These are phyloP conservation scores for Xanthoconium purpureum DNA, from an alignment of 768 basidiomycete species.

Conservation along the genomic window DNA sequence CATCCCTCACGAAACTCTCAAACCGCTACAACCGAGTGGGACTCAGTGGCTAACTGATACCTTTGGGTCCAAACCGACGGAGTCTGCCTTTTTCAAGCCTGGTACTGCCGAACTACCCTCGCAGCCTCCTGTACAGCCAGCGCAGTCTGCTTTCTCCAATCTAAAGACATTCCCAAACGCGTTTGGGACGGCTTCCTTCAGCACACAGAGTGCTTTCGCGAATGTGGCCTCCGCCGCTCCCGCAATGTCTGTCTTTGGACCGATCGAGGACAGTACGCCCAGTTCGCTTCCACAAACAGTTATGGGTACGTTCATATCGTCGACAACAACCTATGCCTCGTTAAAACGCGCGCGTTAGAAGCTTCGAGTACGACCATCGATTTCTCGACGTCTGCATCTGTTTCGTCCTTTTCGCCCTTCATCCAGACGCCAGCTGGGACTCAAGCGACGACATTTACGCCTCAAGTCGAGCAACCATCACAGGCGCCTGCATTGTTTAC, in stretches of 20 bases:
- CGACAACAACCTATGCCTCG: not conserved
- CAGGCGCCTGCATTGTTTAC: not conserved
- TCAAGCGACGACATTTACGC: not conserved
- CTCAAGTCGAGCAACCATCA: not conserved
- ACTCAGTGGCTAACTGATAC: conserved; percentile 34
- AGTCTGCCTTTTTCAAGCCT: conserved; percentile 19
- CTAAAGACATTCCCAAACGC: conserved; percentile 33
- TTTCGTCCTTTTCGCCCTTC: conserved; percentile 1
- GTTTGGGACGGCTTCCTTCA: conserved; percentile 31
- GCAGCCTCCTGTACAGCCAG: conserved; percentile 12
- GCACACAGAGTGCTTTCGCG: conserved; percentile 4
- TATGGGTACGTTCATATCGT: conserved; percentile 13
- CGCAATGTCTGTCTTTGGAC: conserved; percentile 7
- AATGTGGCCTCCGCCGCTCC: not conserved
- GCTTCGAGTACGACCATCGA: not conserved
- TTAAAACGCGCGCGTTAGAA: not conserved
- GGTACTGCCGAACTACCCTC: conserved; percentile 9
- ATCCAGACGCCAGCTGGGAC: not conserved
- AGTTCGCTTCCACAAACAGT: not conserved
- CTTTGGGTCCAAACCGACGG: conserved; percentile 29
- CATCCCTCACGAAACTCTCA: not conserved
- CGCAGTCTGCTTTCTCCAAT: conserved; percentile 35
- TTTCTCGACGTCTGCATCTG: not conserved
- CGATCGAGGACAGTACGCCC: not conserved
- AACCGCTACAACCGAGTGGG: conserved; percentile 25